Conservation (phyloP, 2,329 filamentous ascomycete genomes). For the Neurospora sp. region DNA sequence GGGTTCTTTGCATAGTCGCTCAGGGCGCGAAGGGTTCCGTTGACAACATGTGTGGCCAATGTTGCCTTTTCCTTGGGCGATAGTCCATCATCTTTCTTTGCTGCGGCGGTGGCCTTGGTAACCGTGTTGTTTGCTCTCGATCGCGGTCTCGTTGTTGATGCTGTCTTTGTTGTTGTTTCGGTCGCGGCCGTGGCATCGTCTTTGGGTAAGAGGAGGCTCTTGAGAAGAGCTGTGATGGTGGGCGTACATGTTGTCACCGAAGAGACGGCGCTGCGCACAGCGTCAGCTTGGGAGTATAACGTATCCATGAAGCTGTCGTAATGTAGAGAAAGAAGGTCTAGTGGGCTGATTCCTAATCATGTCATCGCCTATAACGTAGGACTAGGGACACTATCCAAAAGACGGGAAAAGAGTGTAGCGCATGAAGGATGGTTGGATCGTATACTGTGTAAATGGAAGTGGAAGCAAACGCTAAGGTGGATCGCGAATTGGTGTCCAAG, state of each 20-base stretch:
- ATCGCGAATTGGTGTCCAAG: conserved; percentile 4
- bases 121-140: conserved; percentile 19
- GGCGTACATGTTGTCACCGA: conserved; percentile 38
- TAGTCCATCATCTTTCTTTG: conserved; percentile 32
- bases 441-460: background rate
- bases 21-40: conserved; percentile 57
- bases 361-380: conserved; percentile 21
- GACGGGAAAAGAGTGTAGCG: conserved; percentile 7
- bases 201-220: conserved; percentile 33
- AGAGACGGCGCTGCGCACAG: conserved; percentile 35
- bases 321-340: conserved; percentile 22
- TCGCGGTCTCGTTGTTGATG: conserved; percentile 19
- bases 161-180: conserved; percentile 10
- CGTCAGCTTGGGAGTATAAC: conserved; percentile 30
- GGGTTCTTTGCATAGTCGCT: conserved; percentile 51
- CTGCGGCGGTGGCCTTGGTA: conserved; percentile 17
- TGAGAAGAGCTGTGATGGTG: conserved; percentile 33
- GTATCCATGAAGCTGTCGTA: conserved; percentile 29
- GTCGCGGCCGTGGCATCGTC: conserved; percentile 10
- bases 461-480: background rate
- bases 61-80: conserved; percentile 51
- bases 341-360: conserved; percentile 23
- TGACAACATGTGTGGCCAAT: conserved; percentile 64
- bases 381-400: conserved; percentile 18
- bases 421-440: background rate